phyloP scores from a whole-genome alignment of 352 stramenopile species.

The Globisporangium cederbergense region DNA sequence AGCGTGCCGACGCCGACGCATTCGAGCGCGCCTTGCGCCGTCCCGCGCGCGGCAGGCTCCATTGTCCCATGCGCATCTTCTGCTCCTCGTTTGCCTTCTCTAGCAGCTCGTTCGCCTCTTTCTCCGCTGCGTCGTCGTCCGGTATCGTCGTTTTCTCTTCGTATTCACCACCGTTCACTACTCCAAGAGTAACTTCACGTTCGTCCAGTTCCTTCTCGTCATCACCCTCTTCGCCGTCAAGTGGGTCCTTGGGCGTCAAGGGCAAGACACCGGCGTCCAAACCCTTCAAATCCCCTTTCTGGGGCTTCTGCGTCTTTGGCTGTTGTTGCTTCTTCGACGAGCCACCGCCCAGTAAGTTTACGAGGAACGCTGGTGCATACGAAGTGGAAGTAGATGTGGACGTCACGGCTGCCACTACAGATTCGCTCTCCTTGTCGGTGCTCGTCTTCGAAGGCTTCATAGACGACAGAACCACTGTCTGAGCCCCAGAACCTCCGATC shows the following conservation, averaged over 20 bases:
- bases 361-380: slow-evolving; percentile 15
- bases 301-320: slow-evolving; percentile 2
- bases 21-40: slow-evolving; percentile 42
- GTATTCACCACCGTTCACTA: slow-evolving; percentile 5
- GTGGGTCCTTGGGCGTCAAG: slow-evolving; percentile 15
- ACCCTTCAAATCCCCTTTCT: slow-evolving; percentile 12
- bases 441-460: background rate
- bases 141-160: slow-evolving; percentile 22
- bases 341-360: slow-evolving; percentile 6
- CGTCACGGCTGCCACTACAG: background rate
- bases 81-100: slow-evolving; percentile 41
- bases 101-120: slow-evolving; percentile 18
- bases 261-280: slow-evolving; percentile 12
- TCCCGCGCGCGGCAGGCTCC: slow-evolving; percentile 52
- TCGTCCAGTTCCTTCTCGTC: slow-evolving; percentile 35
- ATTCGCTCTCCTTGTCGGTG: slow-evolving; percentile 6
- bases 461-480: background rate
- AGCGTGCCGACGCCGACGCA: slow-evolving; percentile 37
- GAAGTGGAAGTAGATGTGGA: slow-evolving; percentile 6
- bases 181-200: background rate
- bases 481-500: background rate
- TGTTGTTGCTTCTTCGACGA: slow-evolving; percentile 5
- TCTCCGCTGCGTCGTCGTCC: slow-evolving; percentile 19
- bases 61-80: slow-evolving; percentile 68
- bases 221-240: slow-evolving; percentile 47